phyloP scores from a whole-genome alignment of 1,139 yeast genomes.

The Wickerhamiella infanticola region DNA sequence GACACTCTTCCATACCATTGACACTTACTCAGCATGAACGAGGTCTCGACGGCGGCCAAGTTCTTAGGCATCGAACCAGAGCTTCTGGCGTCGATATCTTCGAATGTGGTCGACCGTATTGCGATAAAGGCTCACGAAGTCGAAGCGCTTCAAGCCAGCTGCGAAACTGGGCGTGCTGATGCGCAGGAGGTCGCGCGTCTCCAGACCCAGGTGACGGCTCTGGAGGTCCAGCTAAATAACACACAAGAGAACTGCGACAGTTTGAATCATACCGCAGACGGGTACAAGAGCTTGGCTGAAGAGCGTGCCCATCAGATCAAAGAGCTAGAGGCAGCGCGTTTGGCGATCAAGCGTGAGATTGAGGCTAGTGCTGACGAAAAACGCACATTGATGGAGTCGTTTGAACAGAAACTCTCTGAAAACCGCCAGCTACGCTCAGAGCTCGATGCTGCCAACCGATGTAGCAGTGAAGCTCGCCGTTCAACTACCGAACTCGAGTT shows the following conservation, averaged over 20 bases:
- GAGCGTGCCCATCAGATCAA: constrained; percentile 21
- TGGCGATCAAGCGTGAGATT: constrained; percentile 14
- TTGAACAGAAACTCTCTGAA: constrained; percentile 35
- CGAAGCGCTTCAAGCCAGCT: constrained; percentile 5
- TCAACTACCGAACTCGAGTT: constrained; percentile 28
- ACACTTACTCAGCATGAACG: neutral
- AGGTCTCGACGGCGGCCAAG: neutral
- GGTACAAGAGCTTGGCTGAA: constrained; percentile 19
- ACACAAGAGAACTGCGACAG: neutral
- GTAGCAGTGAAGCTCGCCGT: constrained; percentile 33
- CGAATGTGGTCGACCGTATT: neutral
- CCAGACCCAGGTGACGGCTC: constrained; percentile 13
- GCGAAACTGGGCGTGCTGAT: constrained; percentile 2
- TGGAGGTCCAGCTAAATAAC: neutral
- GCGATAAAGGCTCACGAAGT: constrained; percentile 5
- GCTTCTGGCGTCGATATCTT: neutral
- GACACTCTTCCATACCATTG: neutral
- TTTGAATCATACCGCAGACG: constrained; percentile 22
- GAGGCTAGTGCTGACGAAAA: constrained; percentile 24
- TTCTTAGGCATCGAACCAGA: neutral
- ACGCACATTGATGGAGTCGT: constrained; percentile 26
- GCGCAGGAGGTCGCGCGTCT: constrained; percentile 5
- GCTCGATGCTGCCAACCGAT: constrained; percentile 33
- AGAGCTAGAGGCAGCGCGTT: constrained; percentile 17
- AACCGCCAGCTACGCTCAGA: constrained; percentile 36